Percentiles rank a stretch among this genome's conserved stretches.
These are phyloP conservation scores for Termitomyces sp. DNA, from an alignment of 768 basidiomycete genomes.

Conservation along the genomic window DNA sequence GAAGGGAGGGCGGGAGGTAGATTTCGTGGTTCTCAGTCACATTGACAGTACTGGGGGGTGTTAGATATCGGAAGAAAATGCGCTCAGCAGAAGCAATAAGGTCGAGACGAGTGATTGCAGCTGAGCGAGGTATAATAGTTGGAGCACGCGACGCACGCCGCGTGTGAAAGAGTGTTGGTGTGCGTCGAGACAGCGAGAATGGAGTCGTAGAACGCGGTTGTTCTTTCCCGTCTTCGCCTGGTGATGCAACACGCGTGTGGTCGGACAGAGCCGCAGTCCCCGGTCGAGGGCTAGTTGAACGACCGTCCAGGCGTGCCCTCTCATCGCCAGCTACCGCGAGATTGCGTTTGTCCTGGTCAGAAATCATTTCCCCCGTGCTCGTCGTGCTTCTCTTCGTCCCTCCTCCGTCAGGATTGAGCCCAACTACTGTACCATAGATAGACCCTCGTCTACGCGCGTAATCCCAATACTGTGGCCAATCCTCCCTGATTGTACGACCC, in stretches of 20 bases:
- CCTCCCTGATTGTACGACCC: constrained; percentile 86
- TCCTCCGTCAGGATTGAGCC: constrained; percentile 53
- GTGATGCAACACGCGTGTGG: constrained; percentile 42
- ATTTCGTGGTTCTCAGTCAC: constrained; percentile 94
- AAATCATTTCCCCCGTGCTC: constrained; percentile 69
- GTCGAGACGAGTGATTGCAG: constrained; percentile 86
- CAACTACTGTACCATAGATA: constrained; percentile 88
- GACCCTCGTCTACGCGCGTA: constrained; percentile 89
- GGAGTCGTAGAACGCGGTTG: constrained; percentile 69
- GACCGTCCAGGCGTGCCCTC: constrained; percentile 38
- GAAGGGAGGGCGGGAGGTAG: constrained; percentile 90
- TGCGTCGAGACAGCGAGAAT: constrained; percentile 71
- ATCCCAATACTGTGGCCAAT: constrained; percentile 99
- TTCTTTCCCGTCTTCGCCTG: constrained; percentile 32
- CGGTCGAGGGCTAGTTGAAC: constrained; percentile 57
- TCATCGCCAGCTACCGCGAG: constrained; percentile 49
- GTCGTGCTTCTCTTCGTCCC: constrained; percentile 73
- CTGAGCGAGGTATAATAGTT: constrained; percentile 87
- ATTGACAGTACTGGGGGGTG: constrained; percentile 69
- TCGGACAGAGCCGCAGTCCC: constrained; percentile 40
- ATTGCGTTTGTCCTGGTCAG: constrained; percentile 67
- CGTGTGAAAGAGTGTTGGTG: constrained; percentile 70
- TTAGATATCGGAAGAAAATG: constrained; percentile 93
- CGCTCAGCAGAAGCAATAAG: constrained; percentile 92
- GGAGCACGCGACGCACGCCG: constrained; percentile 85